Base-by-base conservation (phyloP, 306 rosid species). In the Notholithocarpus densiflorus region DNA sequence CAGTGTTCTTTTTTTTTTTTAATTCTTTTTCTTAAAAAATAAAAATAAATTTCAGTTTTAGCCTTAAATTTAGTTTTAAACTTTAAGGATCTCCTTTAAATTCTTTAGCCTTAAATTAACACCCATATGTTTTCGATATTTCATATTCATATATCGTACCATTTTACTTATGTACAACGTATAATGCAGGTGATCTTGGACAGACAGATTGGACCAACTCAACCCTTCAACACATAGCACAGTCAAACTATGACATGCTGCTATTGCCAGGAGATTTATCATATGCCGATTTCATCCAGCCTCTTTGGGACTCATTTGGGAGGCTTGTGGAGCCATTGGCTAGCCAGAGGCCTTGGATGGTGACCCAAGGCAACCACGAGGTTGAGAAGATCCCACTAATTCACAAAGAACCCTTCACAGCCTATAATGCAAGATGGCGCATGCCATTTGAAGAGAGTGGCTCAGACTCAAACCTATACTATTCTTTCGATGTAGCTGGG, bases 331-430 rank as follows among this genome's bases (percentile, higher is more conserved):
- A 86, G 81, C 94, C 98, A 40, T 75, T 86, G 43, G 95, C 98
- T 0, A 86, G 98, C 81, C 85, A 86, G 57, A 85, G 97, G 73
- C 99, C 99, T 1, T 95, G 99, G 99, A 93, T 95, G 99, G 97
- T 95, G 12, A 95, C 98, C 0, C 81, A 82, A 51, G 98, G 98
- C 10, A 90, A 95, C 88, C 98, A 95, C 24, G 99, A 93, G 60
- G 1, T 89, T 2, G 98, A 95, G 85, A 84, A 24, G 74, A 74
- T 92, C 40, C 94, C 91, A 0, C 0, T 84, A 2, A 0, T 89
- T 64, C 94, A 91, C 75, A 0, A 2, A 0, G 0, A 6, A 0
- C 71, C 89, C 7, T 94, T 95, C 90, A 93, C 94, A 0, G 94
- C 99, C 32, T 95, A 82, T 86, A 95, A 89, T 60, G 85, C 98